Evolutionary conservation across 768 basidiomycete genomes (phyloP).

Genomic region (Pisolithus tinctorius): DNA sequence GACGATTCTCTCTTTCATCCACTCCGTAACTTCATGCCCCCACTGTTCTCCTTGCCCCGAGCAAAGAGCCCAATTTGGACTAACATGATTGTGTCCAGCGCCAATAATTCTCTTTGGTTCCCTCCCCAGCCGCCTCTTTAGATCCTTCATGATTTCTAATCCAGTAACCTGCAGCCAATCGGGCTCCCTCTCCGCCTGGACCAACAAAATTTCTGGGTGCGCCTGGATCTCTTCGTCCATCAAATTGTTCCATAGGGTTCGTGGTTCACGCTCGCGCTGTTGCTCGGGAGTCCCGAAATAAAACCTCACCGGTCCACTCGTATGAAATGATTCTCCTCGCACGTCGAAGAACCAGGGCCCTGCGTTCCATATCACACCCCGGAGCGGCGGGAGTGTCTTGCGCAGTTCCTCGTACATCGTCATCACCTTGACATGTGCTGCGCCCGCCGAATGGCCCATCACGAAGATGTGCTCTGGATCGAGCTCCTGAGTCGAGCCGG

Average conservation of each 20-base stretch:
- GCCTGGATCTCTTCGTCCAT: conserved; percentile 26
- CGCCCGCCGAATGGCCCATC: conserved; percentile 60
- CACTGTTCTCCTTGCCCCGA: conserved; percentile 59
- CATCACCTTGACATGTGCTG: conserved; percentile 40
- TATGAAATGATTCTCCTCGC: conserved; percentile 20
- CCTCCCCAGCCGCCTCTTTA: conserved; percentile 31
- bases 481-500: conserved; percentile 16
- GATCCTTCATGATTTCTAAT: conserved; percentile 31
- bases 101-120: conserved; percentile 32
- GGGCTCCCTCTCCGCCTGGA: conserved; percentile 51
- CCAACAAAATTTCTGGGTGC: conserved; percentile 42
- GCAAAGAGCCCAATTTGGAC: conserved; percentile 40
- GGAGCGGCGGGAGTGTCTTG: conserved; percentile 27
- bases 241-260: conserved; percentile 34
- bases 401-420: conserved; percentile 34
- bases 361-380: conserved; percentile 40
- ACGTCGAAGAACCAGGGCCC: conserved; percentile 37
- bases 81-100: conserved; percentile 59
- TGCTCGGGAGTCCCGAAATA: conserved; percentile 35
- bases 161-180: conserved; percentile 32
- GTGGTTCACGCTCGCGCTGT: conserved; percentile 36
- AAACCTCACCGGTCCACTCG: conserved; percentile 16
- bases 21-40: conserved; percentile 41
- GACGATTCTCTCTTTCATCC: conserved; percentile 23
- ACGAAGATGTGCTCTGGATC: conserved; percentile 40